phyloP scores from a whole-genome alignment of 768 basidiomycete species.

The Podaxis rugospora region DNA sequence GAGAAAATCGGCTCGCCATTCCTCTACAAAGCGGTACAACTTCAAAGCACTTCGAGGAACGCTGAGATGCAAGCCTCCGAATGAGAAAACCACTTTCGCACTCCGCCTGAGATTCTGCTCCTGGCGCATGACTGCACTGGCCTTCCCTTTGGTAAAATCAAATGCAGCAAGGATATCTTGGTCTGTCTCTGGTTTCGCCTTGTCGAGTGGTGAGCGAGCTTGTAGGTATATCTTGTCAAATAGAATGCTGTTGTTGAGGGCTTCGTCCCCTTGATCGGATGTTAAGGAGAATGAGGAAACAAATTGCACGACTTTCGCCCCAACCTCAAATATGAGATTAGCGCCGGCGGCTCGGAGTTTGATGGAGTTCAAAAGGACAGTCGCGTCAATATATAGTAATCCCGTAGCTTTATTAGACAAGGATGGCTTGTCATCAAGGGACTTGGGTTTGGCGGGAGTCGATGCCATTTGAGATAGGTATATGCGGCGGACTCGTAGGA shows the following conservation, averaged over 20 bases:
- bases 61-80: constrained; percentile 45
- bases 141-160: constrained; percentile 38
- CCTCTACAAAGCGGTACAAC: constrained; percentile 72
- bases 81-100: constrained; percentile 38
- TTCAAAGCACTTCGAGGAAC: constrained; percentile 81
- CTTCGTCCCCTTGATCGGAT: constrained; percentile 28
- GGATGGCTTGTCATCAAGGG: neutral
- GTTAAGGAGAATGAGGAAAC: constrained; percentile 30
- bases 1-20: constrained; percentile 79
- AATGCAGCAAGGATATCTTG: constrained; percentile 63
- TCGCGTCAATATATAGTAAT: constrained; percentile 28
- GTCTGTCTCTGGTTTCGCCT: constrained; percentile 25
- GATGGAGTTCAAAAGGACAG: constrained; percentile 38
- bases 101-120: constrained; percentile 37
- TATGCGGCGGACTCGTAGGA: constrained; percentile 46
- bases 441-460: neutral
- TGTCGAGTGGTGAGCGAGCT: constrained; percentile 47
- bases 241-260: constrained; percentile 42
- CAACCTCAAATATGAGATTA: constrained; percentile 63
- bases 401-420: constrained; percentile 11
- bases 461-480: constrained; percentile 16
- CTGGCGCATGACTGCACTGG: constrained; percentile 42
- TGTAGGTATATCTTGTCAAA: constrained; percentile 53
- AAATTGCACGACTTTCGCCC: constrained; percentile 34
- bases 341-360: constrained; percentile 65